Evolutionary conservation across 495 filamentous ascomycete species (phyloP).

Genomic region (Friedmanniomyces endolithicus): DNA sequence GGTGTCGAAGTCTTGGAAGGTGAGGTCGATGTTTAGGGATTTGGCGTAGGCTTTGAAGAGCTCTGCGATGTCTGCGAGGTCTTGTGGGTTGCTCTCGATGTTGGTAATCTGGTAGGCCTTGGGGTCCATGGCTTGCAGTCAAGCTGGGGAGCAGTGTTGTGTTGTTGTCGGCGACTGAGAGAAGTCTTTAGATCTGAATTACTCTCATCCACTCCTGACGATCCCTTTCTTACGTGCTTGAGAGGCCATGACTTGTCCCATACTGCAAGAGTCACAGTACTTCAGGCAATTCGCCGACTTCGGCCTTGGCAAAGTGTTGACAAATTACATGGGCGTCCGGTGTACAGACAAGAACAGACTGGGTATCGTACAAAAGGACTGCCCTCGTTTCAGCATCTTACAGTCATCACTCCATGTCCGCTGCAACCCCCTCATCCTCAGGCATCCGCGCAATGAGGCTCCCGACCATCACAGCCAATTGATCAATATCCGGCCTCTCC

Average conservation of each 20-base stretch:
- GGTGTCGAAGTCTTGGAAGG: conserved; percentile 43
- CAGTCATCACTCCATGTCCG: conserved; percentile 10
- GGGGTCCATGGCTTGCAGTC: too few species aligned
- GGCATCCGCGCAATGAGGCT: conserved; percentile 51
- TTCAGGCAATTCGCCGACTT: too few species aligned
- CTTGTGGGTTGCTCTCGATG: conserved; percentile 25
- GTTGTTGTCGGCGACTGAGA: too few species aligned
- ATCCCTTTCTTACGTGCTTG: too few species aligned
- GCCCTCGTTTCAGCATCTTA: neutral
- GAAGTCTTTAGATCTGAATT: too few species aligned
- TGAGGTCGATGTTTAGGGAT: conserved; percentile 43
- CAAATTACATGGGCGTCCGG: too few species aligned
- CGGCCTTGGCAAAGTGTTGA: too few species aligned
- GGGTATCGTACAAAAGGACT: conserved; percentile 1
- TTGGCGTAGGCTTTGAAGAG: conserved; percentile 44
- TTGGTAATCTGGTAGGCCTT: neutral
- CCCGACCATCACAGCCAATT: conserved; percentile 72
- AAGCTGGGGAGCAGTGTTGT: too few species aligned
- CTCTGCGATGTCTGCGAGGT: conserved; percentile 26
- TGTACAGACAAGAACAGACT: neutral
- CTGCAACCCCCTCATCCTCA: conserved; percentile 42
- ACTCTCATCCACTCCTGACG: too few species aligned
- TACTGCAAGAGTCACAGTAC: too few species aligned
- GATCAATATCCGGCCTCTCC: conserved; percentile 81
- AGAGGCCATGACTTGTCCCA: too few species aligned